Evolutionary conservation across 306 rosid genomes (phyloP).

Genomic region (Alnus rubra): DNA sequence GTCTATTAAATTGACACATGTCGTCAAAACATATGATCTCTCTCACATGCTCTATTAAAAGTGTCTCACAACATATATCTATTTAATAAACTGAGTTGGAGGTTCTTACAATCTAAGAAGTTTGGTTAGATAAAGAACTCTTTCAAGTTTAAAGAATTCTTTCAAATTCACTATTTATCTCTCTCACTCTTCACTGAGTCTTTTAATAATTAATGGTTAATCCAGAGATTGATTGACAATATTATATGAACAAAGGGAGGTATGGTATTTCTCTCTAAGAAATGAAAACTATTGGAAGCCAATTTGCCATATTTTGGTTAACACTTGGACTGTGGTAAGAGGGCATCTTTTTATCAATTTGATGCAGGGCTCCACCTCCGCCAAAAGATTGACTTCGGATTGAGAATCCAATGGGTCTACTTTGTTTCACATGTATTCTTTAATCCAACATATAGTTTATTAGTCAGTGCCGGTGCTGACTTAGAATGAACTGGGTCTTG

Average conservation of each 20-base stretch:
- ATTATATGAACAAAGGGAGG: too few relatives aligned
- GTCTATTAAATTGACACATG: too few relatives aligned
- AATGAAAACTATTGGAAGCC: neutral
- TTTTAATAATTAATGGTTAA: too few relatives aligned
- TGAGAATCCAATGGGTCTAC: slow-evolving; percentile 30
- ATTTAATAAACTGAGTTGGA: too few relatives aligned
- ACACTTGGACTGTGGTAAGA: slow-evolving; percentile 37
- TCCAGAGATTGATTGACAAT: too few relatives aligned
- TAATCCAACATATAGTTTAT: neutral
- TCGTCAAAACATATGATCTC: too few relatives aligned
- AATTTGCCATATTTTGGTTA: slow-evolving; percentile 27
- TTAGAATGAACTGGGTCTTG: neutral
- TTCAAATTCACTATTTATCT: neutral
- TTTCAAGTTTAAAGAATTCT: neutral
- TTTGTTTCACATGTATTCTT: slow-evolving; percentile 20
- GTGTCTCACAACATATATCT: too few relatives aligned
- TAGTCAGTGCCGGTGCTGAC: neutral
- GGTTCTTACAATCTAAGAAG: neutral
- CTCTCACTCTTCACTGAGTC: neutral
- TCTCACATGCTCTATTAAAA: too few relatives aligned
- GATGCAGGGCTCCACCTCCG: slow-evolving; percentile 46
- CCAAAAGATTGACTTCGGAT: slow-evolving; percentile 27
- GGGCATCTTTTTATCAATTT: slow-evolving; percentile 26
- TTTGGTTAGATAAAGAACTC: neutral
- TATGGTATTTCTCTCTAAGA: too few relatives aligned